A percentile compares a stretch with the other conserved stretches of the same genome.
Evolutionary conservation across 1,139 yeast genomes (phyloP).

Genomic region (Maudiozyma humilis): DNA sequence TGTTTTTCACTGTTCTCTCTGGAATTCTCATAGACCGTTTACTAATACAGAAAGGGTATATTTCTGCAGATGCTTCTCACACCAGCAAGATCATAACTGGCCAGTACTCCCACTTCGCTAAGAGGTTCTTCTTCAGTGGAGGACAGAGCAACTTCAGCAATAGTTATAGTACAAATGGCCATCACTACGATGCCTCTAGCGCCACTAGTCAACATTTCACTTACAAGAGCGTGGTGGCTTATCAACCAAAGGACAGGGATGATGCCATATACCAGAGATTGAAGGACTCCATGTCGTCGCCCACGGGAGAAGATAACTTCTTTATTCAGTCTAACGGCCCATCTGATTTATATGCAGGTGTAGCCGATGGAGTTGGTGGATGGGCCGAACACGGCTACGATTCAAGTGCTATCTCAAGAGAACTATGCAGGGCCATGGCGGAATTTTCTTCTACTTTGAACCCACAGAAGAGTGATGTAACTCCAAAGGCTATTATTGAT

Average conservation of each 20-base stretch:
- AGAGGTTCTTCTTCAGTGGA: constrained; percentile 11
- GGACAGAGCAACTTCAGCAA: constrained; percentile 2
- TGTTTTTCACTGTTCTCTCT: constrained; percentile 5
- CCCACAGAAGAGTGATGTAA: constrained; percentile 9
- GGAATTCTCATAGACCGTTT: constrained; percentile 9
- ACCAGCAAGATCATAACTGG: constrained; percentile 2
- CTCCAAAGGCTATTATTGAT: constrained; percentile 47
- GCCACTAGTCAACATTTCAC: constrained; percentile 8
- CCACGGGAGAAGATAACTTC: constrained; percentile 84
- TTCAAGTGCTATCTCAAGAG: constrained; percentile 72
- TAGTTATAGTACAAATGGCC: constrained; percentile 5
- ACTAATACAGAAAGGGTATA: constrained; percentile 11
- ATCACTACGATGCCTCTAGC: constrained; percentile 7
- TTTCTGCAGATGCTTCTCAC: constrained; percentile 5
- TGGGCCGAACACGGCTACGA: constrained; percentile 92
- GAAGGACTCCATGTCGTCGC: constrained; percentile 36
- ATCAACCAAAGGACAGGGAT: constrained; percentile 61
- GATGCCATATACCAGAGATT: constrained; percentile 36
- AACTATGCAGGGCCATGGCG: constrained; percentile 44
- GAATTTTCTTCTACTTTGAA: constrained; percentile 19
- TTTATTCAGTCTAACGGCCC: constrained; percentile 42
- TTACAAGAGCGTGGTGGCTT: constrained; percentile 59
- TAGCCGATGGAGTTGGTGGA: constrained; percentile 97
- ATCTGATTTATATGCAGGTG: constrained; percentile 55
- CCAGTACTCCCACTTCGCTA: constrained; percentile 7